Conservation (phyloP, 2,329 filamentous ascomycete species). For the Phialophora expanda region DNA sequence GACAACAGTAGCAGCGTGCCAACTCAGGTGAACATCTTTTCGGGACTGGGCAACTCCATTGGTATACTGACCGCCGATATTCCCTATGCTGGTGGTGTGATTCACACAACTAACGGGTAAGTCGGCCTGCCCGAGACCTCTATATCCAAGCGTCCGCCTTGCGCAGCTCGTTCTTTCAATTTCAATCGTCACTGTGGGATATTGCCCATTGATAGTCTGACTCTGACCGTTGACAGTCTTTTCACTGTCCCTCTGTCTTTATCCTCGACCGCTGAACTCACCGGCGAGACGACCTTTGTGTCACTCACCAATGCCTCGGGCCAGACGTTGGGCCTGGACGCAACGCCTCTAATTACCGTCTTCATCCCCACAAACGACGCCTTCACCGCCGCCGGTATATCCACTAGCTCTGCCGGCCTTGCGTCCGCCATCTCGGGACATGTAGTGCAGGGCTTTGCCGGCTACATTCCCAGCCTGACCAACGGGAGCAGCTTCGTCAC, state of each 20-base stretch:
- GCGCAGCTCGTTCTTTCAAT: not conserved
- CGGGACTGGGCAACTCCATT: constrained; percentile 15
- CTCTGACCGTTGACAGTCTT: constrained; percentile 3
- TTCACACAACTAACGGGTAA: constrained; percentile 18
- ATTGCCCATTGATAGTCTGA: not conserved
- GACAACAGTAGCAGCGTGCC: constrained; percentile 8
- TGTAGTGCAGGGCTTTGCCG: constrained; percentile 11
- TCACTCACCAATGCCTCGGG: constrained; percentile 9
- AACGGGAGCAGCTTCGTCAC: constrained; percentile 9
- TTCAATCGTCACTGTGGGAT: not conserved
- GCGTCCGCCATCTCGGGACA: constrained; percentile 8
- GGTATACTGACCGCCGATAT: constrained; percentile 13
- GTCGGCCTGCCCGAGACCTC: not conserved
- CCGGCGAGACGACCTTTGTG: constrained; percentile 13
- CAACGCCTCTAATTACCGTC: constrained; percentile 16
- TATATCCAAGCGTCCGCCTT: not conserved
- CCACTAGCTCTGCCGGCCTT: not conserved
- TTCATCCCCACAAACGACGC: constrained; percentile 17
- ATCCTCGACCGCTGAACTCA: constrained; percentile 9
- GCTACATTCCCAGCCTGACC: constrained; percentile 9
- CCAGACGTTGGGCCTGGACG: constrained; percentile 3
- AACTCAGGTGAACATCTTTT: constrained; percentile 10
- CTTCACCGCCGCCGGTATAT: constrained; percentile 11
- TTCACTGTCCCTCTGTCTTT: constrained; percentile 14
- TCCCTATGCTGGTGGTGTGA: constrained; percentile 11